These are phyloP conservation scores for Limonium bicolor DNA, from an alignment of 148 eudicot genomes.

Conservation along the genomic window DNA sequence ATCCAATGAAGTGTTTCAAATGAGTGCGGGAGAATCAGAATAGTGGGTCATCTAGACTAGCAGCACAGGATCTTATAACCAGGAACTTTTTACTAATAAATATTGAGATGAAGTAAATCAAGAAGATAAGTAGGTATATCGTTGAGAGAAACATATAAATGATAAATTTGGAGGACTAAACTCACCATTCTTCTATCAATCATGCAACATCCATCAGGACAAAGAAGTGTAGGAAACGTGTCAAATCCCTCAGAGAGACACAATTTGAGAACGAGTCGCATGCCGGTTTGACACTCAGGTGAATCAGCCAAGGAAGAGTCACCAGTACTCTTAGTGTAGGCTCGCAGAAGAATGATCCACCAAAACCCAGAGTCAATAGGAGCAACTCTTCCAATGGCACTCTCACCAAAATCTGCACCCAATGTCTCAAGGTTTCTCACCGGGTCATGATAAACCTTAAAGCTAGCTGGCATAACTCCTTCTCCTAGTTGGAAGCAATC, in stretches of 20 bases:
- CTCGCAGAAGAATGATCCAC: conserved; percentile 95
- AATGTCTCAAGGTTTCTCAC: conserved; percentile 68
- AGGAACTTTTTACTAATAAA: too few relatives aligned
- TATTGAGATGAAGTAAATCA: too few relatives aligned
- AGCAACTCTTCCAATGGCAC: conserved; percentile 95
- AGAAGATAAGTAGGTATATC: too few relatives aligned
- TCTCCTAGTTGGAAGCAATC: conserved; percentile 85
- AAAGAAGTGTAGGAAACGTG: conserved; percentile 91
- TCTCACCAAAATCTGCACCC: conserved; percentile 94
- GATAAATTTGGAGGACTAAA: too few relatives aligned
- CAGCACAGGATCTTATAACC: too few relatives aligned
- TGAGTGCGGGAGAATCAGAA: too few relatives aligned
- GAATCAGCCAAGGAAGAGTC: conserved; percentile 78
- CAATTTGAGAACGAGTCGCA: conserved; percentile 69
- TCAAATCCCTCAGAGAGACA: conserved; percentile 96
- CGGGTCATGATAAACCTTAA: conserved; percentile 81
- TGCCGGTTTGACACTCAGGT: conserved; percentile 98
- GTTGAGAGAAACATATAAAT: too few relatives aligned
- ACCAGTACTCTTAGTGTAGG: conserved; percentile 84
- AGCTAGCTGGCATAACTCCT: conserved; percentile 99
- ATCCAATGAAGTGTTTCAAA: too few relatives aligned
- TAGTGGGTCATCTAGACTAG: too few relatives aligned
- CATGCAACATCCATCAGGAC: conserved; percentile 96
- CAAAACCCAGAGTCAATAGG: conserved; percentile 97
- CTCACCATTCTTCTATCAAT: conserved; percentile 96